Evolutionary conservation across 2,329 filamentous ascomycete genomes (phyloP), one percentile per base, ranked within the genome.

Genomic region (Paramyrothecium roridum): DNA sequence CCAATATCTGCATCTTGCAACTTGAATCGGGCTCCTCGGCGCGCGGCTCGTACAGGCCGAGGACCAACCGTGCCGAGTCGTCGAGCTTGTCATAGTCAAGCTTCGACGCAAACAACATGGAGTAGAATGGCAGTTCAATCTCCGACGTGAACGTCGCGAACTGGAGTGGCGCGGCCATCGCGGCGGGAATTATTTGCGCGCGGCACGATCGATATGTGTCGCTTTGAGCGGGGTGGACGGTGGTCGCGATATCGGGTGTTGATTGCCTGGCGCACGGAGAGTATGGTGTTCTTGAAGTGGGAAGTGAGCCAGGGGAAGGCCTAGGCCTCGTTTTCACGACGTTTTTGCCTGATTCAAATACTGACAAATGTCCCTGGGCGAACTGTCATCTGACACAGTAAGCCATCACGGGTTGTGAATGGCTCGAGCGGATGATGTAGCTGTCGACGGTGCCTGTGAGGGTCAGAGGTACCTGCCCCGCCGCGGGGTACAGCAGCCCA

Each of bases 51-150:
- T 99, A 99, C 47, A 96, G 76, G 3, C 95, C 95, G 30, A 96
- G 80, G 3, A 98, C 82, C 57, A 88, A 87, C 48, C 93, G 89
- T 22, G 92, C 90, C 11, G 93, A 96, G 72, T 96, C 93, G 76
- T 97, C 90, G 52, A 99, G 90, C 75, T 93, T 96, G 76, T 97
- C 95, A 81, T 96, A 88, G 71, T 98, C 92, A 70, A 99, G 91
- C 76, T 99, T 99, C 62, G 89, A 89, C 7, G 88, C 86, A 57
- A 96, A 95, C n/a, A 99, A 84, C 6, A 91, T 88, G 48, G 90
- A 89, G 71, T 97, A 99, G 74, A 99, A 99, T 48, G 92, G 91
- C 47, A 98, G 81, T 70, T 99, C 95, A 68, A 98, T 92, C 75
- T 97, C 91, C 50, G 93, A 96, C 45, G 88, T 85, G 79, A 96